Base-by-base conservation (phyloP, 106 monocot species). In the Triglochin maritima region DNA sequence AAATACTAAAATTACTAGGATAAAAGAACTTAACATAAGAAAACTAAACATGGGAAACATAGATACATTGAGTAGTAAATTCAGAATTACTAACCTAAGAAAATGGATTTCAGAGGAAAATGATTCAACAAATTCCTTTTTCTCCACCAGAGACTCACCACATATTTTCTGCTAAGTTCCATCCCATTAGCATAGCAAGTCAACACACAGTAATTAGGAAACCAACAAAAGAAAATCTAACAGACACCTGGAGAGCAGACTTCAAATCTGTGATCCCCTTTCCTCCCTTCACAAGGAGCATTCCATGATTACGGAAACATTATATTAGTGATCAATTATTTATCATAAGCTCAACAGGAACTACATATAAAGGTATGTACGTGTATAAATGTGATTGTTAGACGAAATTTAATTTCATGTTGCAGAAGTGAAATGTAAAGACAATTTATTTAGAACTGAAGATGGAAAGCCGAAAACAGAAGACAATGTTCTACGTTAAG, bases 251-350 rank as follows among this genome's bases (percentile, higher is more conserved):
- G 68, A 98, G 84, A 72, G 74, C 71, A 69, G 76, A 67, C 54
- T 82, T 74, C 59, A 98, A 70, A 76, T 92, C 79, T 41, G 96
- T 98, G 46, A 91, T 84, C 17, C 91, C 96, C 76, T 92, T 91
- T 66, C 88, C 96, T 66, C 88, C 85, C 96, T 98, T 53, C 48
- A 79, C 75, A 16, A 56, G 64, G 13, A 68, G 7, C 41, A 77
- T 29, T 29, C 29, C 29, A 29, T 58, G n/a, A 44, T 63, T 43
- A 46, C 3, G 16, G 4, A 69, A 58, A 66, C 42, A n/a, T 17
- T 42, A 7, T 51, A 15, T 51, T 51, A 51, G 51, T 41, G 9
- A 43, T 53, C 17, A 53, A 42, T 7, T 53, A 5, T 7, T 66
- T 53, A 17, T 12, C 5, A 66, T 10, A 8, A 52, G 52, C 52